phyloP scores from a whole-genome alignment of 1,139 yeast genomes.

The Komagataea norvegica region DNA sequence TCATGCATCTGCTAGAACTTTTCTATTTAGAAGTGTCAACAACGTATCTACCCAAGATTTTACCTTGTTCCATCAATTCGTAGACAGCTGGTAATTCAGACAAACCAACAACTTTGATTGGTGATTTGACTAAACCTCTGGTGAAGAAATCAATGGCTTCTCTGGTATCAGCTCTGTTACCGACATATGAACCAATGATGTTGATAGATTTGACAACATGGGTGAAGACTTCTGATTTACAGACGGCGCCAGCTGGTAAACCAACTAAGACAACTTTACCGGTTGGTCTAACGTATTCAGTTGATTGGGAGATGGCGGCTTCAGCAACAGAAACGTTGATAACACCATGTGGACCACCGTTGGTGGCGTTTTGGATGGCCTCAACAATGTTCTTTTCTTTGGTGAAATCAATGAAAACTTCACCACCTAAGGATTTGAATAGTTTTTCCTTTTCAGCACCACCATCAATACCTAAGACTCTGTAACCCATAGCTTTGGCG shows the following conservation, averaged over 20 bases:
- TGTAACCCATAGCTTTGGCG: constrained; percentile 60
- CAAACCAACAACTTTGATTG: constrained; percentile 56
- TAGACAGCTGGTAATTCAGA: constrained; percentile 51
- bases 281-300: constrained; percentile 50
- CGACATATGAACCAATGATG: constrained; percentile 63
- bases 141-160: constrained; percentile 64
- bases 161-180: constrained; percentile 68
- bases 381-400: constrained; percentile 46
- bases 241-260: constrained; percentile 57
- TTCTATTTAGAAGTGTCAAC: constrained; percentile 50
- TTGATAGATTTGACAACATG: constrained; percentile 53
- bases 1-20: background rate
- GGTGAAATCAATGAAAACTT: constrained; percentile 51
- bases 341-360: constrained; percentile 62
- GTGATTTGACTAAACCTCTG: constrained; percentile 59
- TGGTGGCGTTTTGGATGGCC: constrained; percentile 45
- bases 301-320: constrained; percentile 51
- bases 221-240: constrained; percentile 49
- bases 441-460: constrained; percentile 54
- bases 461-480: constrained; percentile 60
- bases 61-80: constrained; percentile 56
- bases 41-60: constrained; percentile 60
- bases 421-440: constrained; percentile 52
- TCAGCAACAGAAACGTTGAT: constrained; percentile 60
- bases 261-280: constrained; percentile 64